Conservation (phyloP, 179 eudicot genomes). For the Dionaea muscipula region DNA sequence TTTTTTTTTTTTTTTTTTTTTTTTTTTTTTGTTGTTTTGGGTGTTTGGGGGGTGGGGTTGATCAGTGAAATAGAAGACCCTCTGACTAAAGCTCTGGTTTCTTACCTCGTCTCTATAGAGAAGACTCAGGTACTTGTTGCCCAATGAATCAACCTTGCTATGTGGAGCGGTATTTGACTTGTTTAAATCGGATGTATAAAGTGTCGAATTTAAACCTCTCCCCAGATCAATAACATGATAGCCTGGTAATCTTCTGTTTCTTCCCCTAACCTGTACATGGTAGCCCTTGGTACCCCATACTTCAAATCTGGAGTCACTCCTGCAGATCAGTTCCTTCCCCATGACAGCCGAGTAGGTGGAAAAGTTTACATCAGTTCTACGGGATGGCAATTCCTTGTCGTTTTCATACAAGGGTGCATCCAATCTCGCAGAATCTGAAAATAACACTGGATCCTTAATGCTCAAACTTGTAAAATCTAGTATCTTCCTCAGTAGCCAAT, state of each 20-base stretch:
- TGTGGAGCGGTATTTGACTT: constrained; percentile 14
- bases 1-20: too few relatives aligned
- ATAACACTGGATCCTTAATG: constrained; percentile 60
- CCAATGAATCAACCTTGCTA: constrained; percentile 27
- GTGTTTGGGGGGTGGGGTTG: too few relatives aligned
- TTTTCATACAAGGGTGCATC: constrained; percentile 39
- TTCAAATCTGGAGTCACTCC: constrained; percentile 82
- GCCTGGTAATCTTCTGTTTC: constrained; percentile 69
- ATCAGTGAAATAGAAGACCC: not conserved
- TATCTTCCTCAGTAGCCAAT: constrained; percentile 74
- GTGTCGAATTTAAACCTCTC: constrained; percentile 37
- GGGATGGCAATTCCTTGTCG: constrained; percentile 62
- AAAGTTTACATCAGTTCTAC: constrained; percentile 85
- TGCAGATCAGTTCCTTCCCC: constrained; percentile 69
- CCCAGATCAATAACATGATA: constrained; percentile 36
- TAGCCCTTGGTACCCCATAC: constrained; percentile 84
- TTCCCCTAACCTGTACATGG: constrained; percentile 52
- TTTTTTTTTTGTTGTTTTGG: too few relatives aligned
- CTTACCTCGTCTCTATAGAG: constrained; percentile 69
- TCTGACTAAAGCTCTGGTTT: not conserved
- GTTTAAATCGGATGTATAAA: constrained; percentile 17
- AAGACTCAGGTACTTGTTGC: constrained; percentile 68
- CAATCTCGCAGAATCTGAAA: constrained; percentile 54
- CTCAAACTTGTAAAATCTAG: constrained; percentile 64
- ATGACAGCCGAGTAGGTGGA: constrained; percentile 73